Conservation (phyloP, 345 rosid genomes). For the Zanthoxylum bungeanum region DNA sequence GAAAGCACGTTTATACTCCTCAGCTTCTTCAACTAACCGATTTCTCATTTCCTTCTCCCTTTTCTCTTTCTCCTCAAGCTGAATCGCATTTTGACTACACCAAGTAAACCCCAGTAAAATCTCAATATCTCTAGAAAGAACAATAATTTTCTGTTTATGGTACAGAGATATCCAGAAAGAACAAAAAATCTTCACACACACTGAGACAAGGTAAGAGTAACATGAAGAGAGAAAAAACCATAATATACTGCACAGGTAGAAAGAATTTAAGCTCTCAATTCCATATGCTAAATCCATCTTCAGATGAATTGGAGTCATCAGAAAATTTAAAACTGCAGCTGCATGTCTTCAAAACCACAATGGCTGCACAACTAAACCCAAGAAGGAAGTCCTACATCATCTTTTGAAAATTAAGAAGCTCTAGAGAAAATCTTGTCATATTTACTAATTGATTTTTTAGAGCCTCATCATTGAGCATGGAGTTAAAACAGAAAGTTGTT, state of each 20-base stretch:
- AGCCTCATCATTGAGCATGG: too few species aligned
- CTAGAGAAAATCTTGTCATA: background rate
- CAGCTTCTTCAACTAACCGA: slow-evolving; percentile 63
- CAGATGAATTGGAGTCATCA: background rate
- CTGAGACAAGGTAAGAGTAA: background rate
- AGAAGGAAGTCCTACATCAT: background rate
- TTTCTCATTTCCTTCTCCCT: slow-evolving; percentile 64
- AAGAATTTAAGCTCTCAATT: background rate
- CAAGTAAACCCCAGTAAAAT: background rate
- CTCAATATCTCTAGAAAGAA: background rate
- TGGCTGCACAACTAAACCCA: background rate
- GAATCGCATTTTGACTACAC: slow-evolving; percentile 59
- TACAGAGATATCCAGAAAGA: background rate
- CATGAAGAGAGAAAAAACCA: background rate
- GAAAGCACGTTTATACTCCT: slow-evolving; percentile 49
- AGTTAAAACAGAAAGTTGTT: too few species aligned
- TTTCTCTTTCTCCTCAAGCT: slow-evolving; percentile 70
- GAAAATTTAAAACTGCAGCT: too few species aligned
- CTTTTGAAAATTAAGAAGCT: background rate
- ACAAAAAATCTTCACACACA: background rate
- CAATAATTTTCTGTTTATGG: background rate
- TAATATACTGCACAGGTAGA: background rate
- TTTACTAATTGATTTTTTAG: background rate
- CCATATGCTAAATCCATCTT: background rate
- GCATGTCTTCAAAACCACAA: too few species aligned